These are phyloP conservation scores for Fagus crenata DNA, from an alignment of 306 rosid genomes.

Conservation along the genomic window DNA sequence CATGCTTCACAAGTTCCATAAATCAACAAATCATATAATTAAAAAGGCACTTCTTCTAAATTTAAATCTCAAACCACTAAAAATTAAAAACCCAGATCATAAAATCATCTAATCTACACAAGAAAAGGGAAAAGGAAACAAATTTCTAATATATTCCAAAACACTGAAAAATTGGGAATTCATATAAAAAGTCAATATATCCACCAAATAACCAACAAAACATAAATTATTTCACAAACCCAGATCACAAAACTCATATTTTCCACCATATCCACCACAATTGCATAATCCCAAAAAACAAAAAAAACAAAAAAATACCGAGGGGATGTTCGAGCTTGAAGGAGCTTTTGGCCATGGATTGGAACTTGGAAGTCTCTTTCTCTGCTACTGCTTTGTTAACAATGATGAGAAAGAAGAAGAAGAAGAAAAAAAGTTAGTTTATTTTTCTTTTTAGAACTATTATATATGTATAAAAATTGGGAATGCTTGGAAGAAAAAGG, in stretches of 20 bases:
- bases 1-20: background rate
- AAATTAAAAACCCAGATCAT: background rate
- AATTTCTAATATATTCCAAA: background rate
- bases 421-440: background rate
- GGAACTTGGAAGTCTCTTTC: background rate
- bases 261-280: background rate
- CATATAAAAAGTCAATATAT: background rate
- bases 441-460: background rate
- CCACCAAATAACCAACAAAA: background rate
- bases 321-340: slow-evolving; percentile 57
- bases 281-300: too few relatives aligned
- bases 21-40: background rate
- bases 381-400: background rate
- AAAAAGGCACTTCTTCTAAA: background rate
- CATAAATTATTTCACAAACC: background rate
- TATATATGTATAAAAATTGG: background rate
- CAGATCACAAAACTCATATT: background rate
- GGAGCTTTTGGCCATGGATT: slow-evolving; percentile 51
- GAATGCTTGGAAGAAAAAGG: background rate
- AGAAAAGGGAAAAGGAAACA: background rate
- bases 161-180: background rate
- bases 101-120: background rate
- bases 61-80: background rate
- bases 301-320: slow-evolving; percentile 17
- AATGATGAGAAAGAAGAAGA: slow-evolving; percentile 2